Evolutionary conservation across 805 yeast genomes (phyloP).

Genomic region (Naumovozyma baii): DNA sequence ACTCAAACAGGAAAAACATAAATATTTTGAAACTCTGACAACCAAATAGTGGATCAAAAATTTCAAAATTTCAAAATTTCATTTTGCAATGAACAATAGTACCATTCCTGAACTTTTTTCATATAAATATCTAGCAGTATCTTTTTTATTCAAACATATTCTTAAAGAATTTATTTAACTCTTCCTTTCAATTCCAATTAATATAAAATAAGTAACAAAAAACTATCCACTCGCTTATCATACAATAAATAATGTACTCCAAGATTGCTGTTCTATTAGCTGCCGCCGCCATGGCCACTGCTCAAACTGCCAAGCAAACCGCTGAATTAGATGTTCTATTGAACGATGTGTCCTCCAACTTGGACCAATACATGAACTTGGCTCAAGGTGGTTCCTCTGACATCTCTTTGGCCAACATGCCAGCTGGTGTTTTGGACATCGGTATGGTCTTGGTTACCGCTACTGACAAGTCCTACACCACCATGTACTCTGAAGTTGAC

Average conservation of each 20-base stretch:
- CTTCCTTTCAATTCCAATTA: no score
- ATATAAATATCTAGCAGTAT: no score
- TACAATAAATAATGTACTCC: slow-evolving; percentile 6
- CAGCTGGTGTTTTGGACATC: slow-evolving; percentile 13
- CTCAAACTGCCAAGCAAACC: slow-evolving; percentile 7
- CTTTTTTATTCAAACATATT: no score
- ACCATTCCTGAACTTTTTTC: no score
- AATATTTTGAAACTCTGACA: no score
- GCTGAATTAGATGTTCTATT: slow-evolving; percentile 12
- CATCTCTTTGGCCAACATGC: slow-evolving; percentile 6
- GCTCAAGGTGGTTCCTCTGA: no score
- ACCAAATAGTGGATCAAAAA: no score
- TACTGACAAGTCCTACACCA: slow-evolving; percentile 29
- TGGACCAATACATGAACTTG: slow-evolving; percentile 8
- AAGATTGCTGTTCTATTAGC: slow-evolving; percentile 8
- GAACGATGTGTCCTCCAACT: slow-evolving; percentile 8
- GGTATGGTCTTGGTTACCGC: slow-evolving; percentile 23
- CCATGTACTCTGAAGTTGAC: slow-evolving; percentile 24
- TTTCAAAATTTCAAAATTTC: no score
- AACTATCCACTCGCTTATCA: slow-evolving; percentile 6
- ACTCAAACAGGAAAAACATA: no score
- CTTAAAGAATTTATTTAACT: no score
- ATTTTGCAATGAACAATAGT: no score
- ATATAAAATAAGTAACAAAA: not conserved
- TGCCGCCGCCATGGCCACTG: slow-evolving; percentile 9